A percentile compares a stretch with the other conserved stretches of the same genome.
Evolutionary conservation across 768 basidiomycete genomes (phyloP).

Genomic region (Amanita polypyramis): DNA sequence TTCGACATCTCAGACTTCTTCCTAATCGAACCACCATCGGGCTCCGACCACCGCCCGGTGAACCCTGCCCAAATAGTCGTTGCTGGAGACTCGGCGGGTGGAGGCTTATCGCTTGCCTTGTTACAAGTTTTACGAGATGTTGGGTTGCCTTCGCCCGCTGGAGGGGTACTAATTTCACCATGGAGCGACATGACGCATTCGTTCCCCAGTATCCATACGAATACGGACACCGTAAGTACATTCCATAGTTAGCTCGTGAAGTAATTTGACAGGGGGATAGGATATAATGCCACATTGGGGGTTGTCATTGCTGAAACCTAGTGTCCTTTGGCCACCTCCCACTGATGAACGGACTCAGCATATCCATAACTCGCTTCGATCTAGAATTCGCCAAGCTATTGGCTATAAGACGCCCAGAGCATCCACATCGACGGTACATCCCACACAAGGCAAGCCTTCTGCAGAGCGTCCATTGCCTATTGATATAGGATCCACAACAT

Average conservation of each 20-base stretch:
- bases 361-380: slow-evolving; percentile 50
- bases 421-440: slow-evolving; percentile 13
- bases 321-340: slow-evolving; percentile 69
- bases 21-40: slow-evolving; percentile 79
- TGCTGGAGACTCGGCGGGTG: slow-evolving; percentile 90
- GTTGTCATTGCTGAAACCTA: slow-evolving; percentile 69
- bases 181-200: slow-evolving; percentile 93
- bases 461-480: slow-evolving; percentile 21
- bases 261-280: slow-evolving; percentile 23
- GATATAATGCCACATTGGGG: slow-evolving; percentile 77
- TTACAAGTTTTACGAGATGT: slow-evolving; percentile 83
- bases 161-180: slow-evolving; percentile 83
- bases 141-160: slow-evolving; percentile 75
- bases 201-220: slow-evolving; percentile 79
- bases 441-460: background rate
- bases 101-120: slow-evolving; percentile 73
- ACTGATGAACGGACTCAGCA: slow-evolving; percentile 47
- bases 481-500: slow-evolving; percentile 37
- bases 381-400: slow-evolving; percentile 49
- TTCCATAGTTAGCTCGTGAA: background rate
- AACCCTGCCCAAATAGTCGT: slow-evolving; percentile 76
- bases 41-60: slow-evolving; percentile 67
- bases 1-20: slow-evolving; percentile 48
- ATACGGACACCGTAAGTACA: slow-evolving; percentile 67
- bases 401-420: slow-evolving; percentile 8